Base-by-base conservation (phyloP, 371 early-diverging fungal species). In the Mortierella polycephala region DNA sequence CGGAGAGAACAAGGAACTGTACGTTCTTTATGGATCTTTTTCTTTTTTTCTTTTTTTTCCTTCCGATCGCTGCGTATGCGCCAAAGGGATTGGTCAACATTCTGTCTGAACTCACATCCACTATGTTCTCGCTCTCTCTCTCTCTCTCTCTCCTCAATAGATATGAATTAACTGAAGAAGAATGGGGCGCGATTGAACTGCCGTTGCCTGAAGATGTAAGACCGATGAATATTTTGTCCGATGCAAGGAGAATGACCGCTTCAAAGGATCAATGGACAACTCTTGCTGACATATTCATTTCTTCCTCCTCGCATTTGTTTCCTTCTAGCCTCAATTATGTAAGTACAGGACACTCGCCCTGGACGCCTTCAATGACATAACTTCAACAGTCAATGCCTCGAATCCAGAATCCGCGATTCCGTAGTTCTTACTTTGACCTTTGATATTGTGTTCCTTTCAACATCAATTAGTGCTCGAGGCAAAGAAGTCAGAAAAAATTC, bases 1-100 rank as follows among this genome's bases (percentile, higher is more conserved):
- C 12, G 67, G 85, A 52, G 86, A 89, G 66, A 94, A 95, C 81
- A 92, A 89, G 67, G 90, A 89, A 69, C 82, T 79, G 91, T 95
- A 30, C 30, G 30, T 30, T 30, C 30, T 2, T 30, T 4, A 30
- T 30, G 30, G 30, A 30, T 30, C 30, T 30, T 30, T 2, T 4
- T 30, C 30, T 30, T 30, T 30, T 30, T 30, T 30, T 30, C 1
- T 4, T 30, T 4, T 30, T 30, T 30, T 30, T 30, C 4, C 4
- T 30, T 4, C 30, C 30, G 30, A 30, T 4, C 30, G 4, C 30
- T 30, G 30, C 30, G 30, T 30, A 30, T 30, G 30, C 30, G 4
- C 30, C 1, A 30, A 30, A 30, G 4, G 30, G 30, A 30, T 30
- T 30, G 30, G 30, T 30, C 30, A 30, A 30, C 30, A 30, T 30